Base-by-base conservation (phyloP, 805 yeast species). In the Komagataella mondaviorum region DNA sequence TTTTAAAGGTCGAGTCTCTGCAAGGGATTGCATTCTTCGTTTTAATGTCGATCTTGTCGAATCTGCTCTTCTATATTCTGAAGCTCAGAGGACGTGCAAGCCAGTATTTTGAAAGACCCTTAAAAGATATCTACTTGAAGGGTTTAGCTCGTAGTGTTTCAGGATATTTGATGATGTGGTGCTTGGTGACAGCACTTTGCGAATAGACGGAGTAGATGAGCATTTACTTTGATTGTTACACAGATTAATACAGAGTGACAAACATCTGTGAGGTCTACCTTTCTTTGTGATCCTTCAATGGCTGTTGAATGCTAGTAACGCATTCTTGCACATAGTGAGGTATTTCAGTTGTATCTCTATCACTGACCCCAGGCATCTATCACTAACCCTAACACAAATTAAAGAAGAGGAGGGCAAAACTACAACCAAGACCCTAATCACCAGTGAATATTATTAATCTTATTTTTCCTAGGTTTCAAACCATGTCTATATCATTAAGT, bases 131-230 rank as follows among this genome's bases (percentile, higher is more conserved):
- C 3, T 65, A 74, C 52, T 51, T 75, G 6, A 73, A 69, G 30
- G 71, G 76, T 46, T 55, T 77, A 12, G 66, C 75, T 14, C 62
- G 78, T 47, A 79, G 76, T 44, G 54, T 78, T 30, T 71, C 81
- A 10, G 75, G 81, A 46, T 79, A 67, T 56, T 67, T 76, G 6
- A 73, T 79, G 74, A 71, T 78, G 58, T 79, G 85, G 85, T 77
- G 83, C 49, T 64, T 79, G 53, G 65, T 76, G 14, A 71, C 69
- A 57, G 80, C 79, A 1, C 56, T 77, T 8, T 30, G 39, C 14
- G 39, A 30, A 14, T 30, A 30, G 39, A 5, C 5, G 10, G n/a
- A n/a, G 5, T 4, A 12, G 39, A 30, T 30, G 39, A 30, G n/a
- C 39, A 30, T 30, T 12, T 30, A n/a, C n/a, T 10, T 10, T 30